Evolutionary conservation across 768 basidiomycete genomes (phyloP), one percentile per base, ranked within the genome.

Genomic region (Agrocybe pediades): DNA sequence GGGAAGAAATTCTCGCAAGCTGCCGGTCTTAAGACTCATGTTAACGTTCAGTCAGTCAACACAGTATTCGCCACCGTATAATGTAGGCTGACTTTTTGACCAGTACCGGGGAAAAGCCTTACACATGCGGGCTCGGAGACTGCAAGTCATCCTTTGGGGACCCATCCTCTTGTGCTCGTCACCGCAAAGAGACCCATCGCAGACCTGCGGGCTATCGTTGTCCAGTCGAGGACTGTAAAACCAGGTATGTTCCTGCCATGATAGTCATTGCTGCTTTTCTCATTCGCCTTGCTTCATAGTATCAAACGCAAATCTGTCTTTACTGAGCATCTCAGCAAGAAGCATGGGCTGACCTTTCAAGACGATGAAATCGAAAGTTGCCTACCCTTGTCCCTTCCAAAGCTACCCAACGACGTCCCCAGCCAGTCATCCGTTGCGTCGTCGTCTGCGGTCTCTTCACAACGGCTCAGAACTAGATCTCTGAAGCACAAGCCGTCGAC

Each of bases 301-400:
- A 88, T 88, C 60, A 86, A 86, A 64, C 84, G 87, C 47, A 77
- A 77, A 23, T 81, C 82, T 25, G 76, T 81, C 20, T 88, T 86
- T 55, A 68, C 69, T 21, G 64, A 65, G 2, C 87, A 89, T 66
- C 64, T 88, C 45, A 70, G 3, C 33, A 36, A 64, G 51, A 80
- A 78, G 63, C 86, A 88, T 55, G 67, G 66, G 27, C 60, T 72
- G 23, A 67, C 73, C 42, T 66, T 67, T 21, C 57, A 62, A 2
- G 63, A 55, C 6, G 46, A 71, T 24, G 53, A 73, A 26, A 60
- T 77, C 33, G 72, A 74, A 43, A 54, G 59, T 54, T 36, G 44
- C 65, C 6, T 36, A 57, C 29, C 54, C 49, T 25, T 46, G 55
- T 33, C 49, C 57, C 15, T 57, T 53, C 16, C 53, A 60, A n/a